phyloP scores from a whole-genome alignment of 768 basidiomycete genomes.

The Piloderma croceum region DNA sequence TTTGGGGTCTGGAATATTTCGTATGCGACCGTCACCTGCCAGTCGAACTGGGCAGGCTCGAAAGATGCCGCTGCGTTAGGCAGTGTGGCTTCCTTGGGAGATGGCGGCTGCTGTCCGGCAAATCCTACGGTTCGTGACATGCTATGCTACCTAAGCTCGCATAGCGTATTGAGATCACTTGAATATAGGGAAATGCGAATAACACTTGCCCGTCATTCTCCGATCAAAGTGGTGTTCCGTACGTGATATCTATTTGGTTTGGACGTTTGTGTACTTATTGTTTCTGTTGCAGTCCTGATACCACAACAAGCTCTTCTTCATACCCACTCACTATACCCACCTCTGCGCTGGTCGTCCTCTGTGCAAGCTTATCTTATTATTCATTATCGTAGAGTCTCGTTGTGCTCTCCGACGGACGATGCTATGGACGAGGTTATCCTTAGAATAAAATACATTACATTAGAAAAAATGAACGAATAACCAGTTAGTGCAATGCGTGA shows the following conservation, averaged over 20 bases:
- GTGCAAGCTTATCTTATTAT: too few species aligned
- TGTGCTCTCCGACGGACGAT: too few species aligned
- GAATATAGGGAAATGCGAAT: background rate
- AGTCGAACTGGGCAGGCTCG: constrained; percentile 58
- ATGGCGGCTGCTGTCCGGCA: constrained; percentile 15
- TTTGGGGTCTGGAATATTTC: constrained; percentile 85
- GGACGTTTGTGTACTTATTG: background rate
- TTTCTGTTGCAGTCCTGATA: background rate
- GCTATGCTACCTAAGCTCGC: too few species aligned
- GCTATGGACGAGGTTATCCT: too few species aligned
- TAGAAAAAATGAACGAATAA: too few species aligned
- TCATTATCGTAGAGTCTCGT: too few species aligned
- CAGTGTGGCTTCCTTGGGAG: constrained; percentile 49
- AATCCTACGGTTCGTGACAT: background rate
- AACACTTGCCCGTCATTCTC: background rate
- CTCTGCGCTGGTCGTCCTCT: too few species aligned
- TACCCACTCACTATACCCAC: background rate
- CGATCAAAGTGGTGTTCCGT: background rate
- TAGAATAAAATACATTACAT: too few species aligned
- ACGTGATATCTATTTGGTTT: background rate
- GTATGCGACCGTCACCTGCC: constrained; percentile 61
- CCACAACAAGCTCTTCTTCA: background rate
- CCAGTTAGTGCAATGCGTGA: too few species aligned
- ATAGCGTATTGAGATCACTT: background rate
- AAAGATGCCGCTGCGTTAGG: constrained; percentile 58